Evolutionary conservation across 2,329 filamentous ascomycete genomes (phyloP).

Genomic region (Fusarium heterosporum): DNA sequence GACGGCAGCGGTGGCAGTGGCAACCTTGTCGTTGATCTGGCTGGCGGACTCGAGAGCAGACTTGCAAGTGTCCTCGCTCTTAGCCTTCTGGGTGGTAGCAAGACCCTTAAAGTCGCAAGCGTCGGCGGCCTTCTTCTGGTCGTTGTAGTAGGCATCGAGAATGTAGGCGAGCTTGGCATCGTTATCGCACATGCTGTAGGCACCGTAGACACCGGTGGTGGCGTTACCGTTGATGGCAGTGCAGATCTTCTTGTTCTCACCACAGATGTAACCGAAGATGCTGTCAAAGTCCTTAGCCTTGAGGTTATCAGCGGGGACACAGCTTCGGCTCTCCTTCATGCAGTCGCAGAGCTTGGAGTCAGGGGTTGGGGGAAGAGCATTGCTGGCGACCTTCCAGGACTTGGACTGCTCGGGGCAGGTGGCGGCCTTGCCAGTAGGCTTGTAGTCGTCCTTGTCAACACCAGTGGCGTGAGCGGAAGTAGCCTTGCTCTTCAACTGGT

Average conservation of each 20-base stretch:
- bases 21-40: constrained; percentile 61
- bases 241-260: constrained; percentile 67
- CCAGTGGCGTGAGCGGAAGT: constrained; percentile 73
- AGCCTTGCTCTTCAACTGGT: constrained; percentile 76
- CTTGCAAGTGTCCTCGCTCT: constrained; percentile 65
- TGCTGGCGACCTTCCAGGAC: constrained; percentile 69
- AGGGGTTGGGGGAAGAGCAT: constrained; percentile 82
- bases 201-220: constrained; percentile 76
- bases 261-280: constrained; percentile 82
- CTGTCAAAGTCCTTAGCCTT: constrained; percentile 69
- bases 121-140: constrained; percentile 62
- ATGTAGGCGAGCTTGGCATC: constrained; percentile 79
- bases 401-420: constrained; percentile 75
- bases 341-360: constrained; percentile 84
- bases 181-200: constrained; percentile 80
- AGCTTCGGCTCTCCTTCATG: constrained; percentile 81
- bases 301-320: constrained; percentile 71
- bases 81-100: constrained; percentile 65
- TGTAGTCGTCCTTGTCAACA: constrained; percentile 76
- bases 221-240: constrained; percentile 75
- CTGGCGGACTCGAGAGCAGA: constrained; percentile 72
- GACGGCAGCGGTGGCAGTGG: constrained; percentile 58
- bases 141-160: constrained; percentile 78
- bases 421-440: constrained; percentile 75
- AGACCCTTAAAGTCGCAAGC: constrained; percentile 80